Conservation (phyloP, 2,329 filamentous ascomycete genomes). For the Sodiomyces alkalinus region DNA sequence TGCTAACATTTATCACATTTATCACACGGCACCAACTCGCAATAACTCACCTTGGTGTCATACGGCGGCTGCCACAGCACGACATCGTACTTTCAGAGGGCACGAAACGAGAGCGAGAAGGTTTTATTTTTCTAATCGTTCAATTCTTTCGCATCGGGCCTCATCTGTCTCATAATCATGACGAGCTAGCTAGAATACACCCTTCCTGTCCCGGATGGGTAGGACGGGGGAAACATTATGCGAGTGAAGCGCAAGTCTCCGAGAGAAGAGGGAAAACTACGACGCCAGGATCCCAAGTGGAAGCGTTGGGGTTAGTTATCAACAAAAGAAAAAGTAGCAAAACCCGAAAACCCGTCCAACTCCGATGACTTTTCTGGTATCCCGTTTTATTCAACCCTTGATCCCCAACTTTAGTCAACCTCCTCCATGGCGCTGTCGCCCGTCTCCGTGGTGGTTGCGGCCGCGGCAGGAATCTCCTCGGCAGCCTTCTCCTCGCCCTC, state of each 20-base stretch:
- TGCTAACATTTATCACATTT: too few relatives aligned
- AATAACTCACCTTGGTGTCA: too few relatives aligned
- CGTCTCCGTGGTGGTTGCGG: conserved; percentile 41
- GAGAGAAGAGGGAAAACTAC: conserved; percentile 11
- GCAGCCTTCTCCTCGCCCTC: conserved; percentile 70
- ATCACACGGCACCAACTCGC: too few relatives aligned
- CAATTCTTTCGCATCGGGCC: conserved; percentile 20
- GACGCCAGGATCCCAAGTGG: too few relatives aligned
- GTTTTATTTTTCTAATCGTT: conserved; percentile 1
- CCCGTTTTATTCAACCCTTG: conserved; percentile 13
- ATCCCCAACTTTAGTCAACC: conserved; percentile 73
- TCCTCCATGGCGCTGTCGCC: conserved; percentile 98
- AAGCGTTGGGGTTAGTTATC: too few relatives aligned
- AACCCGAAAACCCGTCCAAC: conserved; percentile 23
- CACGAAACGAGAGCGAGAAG: neutral
- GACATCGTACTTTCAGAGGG: too few relatives aligned
- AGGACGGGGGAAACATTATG: conserved; percentile 18
- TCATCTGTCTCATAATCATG: conserved; percentile 25
- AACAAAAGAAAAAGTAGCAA: too few relatives aligned
- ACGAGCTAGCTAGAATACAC: conserved; percentile 25
- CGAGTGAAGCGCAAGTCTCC: conserved; percentile 13
- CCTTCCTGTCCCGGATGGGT: conserved; percentile 12
- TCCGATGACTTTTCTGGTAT: conserved; percentile 22
- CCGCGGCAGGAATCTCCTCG: conserved; percentile 40
- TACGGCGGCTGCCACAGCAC: too few relatives aligned